Evolutionary conservation across 2,329 filamentous ascomycete genomes (phyloP), one percentile per base, ranked within the genome.

Genomic region (Pseudovirgaria hyperparasitica): DNA sequence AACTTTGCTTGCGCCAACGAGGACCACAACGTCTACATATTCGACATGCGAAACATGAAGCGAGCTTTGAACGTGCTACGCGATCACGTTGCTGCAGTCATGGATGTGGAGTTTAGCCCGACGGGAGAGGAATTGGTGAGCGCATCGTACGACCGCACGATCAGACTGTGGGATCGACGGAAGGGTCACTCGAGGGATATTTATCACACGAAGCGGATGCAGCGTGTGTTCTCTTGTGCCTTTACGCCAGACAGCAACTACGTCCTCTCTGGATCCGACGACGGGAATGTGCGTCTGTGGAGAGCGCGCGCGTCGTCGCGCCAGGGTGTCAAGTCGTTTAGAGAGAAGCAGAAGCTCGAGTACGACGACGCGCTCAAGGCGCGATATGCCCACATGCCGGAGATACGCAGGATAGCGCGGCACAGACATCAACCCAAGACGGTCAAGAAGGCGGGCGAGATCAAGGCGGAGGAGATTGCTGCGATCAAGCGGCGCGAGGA

Each of bases 171-270:
- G 81, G 73, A 73, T 49, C 70, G 81, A 30, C 71, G 76, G 38
- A 64, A 76, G 35, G 87, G 87, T 14, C 82, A 90, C 55, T 86
- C 81, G 9, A 70, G 86, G 41, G 90, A 98, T 48, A 75, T 94
- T 25, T 98, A 96, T 58, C 86, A 96, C 62, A 96, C 90, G 11
- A 92, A 94, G 59, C 76, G 90, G 37, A 94, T 94, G 87, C 87
- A 96, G 62, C 72, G 87, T 41, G 85, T 94, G 30, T 92, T 92
- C 60, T 76, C 78, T 7, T 75, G 75, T 25, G 72, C 71, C 35
- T 96, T 81, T 67, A 90, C 85, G 0, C 81, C 85, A 5, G 90
- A 98, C 52, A 76, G 79, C 39, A 82, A 82, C 43, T 98, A 92
- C 51, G 60, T 98, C 13, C 68, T 98, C 24, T 85, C 80, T 5